Evolutionary conservation across 148 eudicot genomes (phyloP), one percentile per base, ranked within the genome.

Genomic region (Silene uniflora): DNA sequence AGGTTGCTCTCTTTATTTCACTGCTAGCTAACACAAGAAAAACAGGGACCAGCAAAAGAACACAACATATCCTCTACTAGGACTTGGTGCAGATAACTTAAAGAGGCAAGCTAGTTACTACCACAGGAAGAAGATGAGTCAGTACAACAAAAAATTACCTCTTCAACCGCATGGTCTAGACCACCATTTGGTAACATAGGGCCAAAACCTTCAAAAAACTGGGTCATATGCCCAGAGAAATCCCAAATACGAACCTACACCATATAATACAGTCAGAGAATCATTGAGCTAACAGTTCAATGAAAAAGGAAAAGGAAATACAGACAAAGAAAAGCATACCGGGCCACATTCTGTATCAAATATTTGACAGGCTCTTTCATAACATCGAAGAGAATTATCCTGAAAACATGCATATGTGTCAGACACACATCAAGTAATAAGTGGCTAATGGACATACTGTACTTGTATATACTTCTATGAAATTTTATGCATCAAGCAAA

Each of bases 201-300:
- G 70, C 71, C 60, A 46, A 76, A 87, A 46, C 76, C 85, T 21
- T 76, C 49, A 52, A 85, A 74, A 35, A 88, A 70, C 42, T 87
- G 84, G 72, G 82, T 77, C 75, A 84, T 87, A 81, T 87, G 89
- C 64, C 94, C 94, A 62, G 94, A 91, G 84, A 87, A 89, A 81
- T 93, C 97, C 94, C 93, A 89, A 25, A 93, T 85, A 73, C 77
- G 78, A 67, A 87, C 79, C 98, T 91, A 86, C 70, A 22, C 76
- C 67, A 88, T 32, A 69, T 14, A 73, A 24, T 25, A 67, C 49
- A 71, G 60, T 75, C 44, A 81, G 70, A 75, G 55, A 55, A 46
- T 44, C 17, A 49, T 55, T 76, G 42, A 77, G 58, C 73, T 19
- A 32, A 16, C 54, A 6, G 29, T 44, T 17, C 67, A 1, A 67